These are phyloP conservation scores for Saccharomycopsis olivae DNA, from an alignment of 805 yeast genomes.

Conservation along the genomic window DNA sequence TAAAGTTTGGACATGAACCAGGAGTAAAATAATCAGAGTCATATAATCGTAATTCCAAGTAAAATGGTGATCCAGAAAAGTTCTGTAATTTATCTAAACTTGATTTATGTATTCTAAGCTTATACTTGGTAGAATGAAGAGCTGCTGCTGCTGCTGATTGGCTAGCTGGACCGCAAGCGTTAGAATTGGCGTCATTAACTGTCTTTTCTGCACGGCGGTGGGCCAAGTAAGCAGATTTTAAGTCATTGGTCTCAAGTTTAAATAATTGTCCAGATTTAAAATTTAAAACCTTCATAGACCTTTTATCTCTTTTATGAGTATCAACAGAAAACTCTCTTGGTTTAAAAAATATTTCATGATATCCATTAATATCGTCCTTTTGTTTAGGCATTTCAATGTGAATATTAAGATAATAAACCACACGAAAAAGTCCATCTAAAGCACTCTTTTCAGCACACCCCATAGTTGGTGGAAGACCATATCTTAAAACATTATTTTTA, in stretches of 20 bases:
- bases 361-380: neutral
- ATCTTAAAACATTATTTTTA: slow-evolving; percentile 1
- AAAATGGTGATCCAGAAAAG: neutral
- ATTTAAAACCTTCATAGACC: neutral
- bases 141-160: neutral
- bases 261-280: neutral
- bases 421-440: slow-evolving; percentile 1
- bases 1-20: slow-evolving; percentile 3
- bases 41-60: slow-evolving; percentile 9
- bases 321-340: slow-evolving; percentile 13
- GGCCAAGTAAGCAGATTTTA: neutral
- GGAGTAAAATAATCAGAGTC: slow-evolving; percentile 12
- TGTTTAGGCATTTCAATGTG: neutral
- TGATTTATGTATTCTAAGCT: neutral
- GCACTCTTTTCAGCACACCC: neutral
- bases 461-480: slow-evolving; percentile 10
- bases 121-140: neutral
- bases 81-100: neutral
- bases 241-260: neutral
- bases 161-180: neutral
- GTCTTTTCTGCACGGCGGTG: neutral
- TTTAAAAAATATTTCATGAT: slow-evolving; percentile 7
- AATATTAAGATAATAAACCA: slow-evolving; percentile 6
- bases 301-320: slow-evolving; percentile 1
- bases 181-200: neutral